Conservation (phyloP, 2,329 filamentous ascomycete species). For the Exophiala oligosperma region DNA sequence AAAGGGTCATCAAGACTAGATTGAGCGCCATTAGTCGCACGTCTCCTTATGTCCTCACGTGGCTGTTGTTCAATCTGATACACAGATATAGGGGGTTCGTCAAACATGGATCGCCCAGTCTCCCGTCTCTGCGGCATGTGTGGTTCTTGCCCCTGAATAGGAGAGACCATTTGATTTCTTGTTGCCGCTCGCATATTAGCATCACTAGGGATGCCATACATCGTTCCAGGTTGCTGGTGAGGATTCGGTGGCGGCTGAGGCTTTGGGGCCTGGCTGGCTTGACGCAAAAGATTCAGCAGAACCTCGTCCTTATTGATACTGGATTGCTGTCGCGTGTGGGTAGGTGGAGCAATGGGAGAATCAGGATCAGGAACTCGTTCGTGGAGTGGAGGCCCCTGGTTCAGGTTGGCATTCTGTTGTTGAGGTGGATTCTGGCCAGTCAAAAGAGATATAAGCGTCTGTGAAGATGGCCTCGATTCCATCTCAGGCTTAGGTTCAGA, state of each 20-base stretch:
- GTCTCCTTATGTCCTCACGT: constrained; percentile 35
- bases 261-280: constrained; percentile 26
- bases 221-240: constrained; percentile 14
- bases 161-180: constrained; percentile 14
- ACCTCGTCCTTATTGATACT: constrained; percentile 26
- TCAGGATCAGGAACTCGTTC: constrained; percentile 20
- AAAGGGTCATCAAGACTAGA: constrained; percentile 39
- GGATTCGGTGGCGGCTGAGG: constrained; percentile 20
- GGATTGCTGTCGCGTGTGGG: constrained; percentile 22
- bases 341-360: constrained; percentile 16
- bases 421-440: constrained; percentile 5
- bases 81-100: constrained; percentile 46
- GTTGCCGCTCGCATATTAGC: constrained; percentile 7
- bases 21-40: constrained; percentile 39
- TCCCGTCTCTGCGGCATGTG: constrained; percentile 19
- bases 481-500: constrained; percentile 32
- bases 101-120: constrained; percentile 33
- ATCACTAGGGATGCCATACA: constrained; percentile 10
- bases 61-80: constrained; percentile 33
- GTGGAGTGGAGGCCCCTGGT: constrained; percentile 1
- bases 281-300: constrained; percentile 27
- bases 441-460: constrained; percentile 10
- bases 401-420: neutral
- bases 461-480: constrained; percentile 7
- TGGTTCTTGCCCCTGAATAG: constrained; percentile 15